phyloP scores from a whole-genome alignment of 169 alveolate species.

The Plasmodium cynomolgi region DNA sequence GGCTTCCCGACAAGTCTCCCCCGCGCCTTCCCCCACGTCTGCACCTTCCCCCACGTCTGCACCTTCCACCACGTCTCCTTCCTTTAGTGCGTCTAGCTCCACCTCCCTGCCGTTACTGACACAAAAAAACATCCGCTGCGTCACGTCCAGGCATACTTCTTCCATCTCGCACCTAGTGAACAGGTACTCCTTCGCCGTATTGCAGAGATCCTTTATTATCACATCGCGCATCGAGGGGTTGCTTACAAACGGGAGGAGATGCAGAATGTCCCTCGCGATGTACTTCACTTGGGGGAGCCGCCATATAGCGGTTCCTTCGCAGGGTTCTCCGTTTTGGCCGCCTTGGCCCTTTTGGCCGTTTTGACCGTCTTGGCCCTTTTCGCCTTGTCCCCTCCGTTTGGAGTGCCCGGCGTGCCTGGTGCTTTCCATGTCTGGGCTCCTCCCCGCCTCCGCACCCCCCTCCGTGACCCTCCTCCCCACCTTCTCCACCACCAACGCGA shows the following conservation, averaged over 20 bases:
- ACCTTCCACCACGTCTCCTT: neutral
- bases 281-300: neutral
- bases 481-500: constrained; percentile 9
- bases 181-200: constrained; percentile 15
- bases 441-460: neutral
- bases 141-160: constrained; percentile 10
- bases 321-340: neutral
- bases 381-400: neutral
- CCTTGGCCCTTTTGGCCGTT: no score
- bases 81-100: neutral
- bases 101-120: neutral
- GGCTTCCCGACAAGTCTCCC: neutral
- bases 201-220: constrained; percentile 24
- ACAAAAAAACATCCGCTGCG: constrained; percentile 2
- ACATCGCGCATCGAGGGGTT: constrained; percentile 20
- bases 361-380: neutral
- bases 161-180: constrained; percentile 1
- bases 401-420: neutral
- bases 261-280: neutral
- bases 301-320: neutral
- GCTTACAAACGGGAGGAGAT: neutral
- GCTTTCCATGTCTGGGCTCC: neutral
- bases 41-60: neutral
- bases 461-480: neutral
- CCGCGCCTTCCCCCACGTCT: neutral